These are phyloP conservation scores for Eucalyptus erythrocorys DNA, from an alignment of 345 rosid species.

Conservation along the genomic window DNA sequence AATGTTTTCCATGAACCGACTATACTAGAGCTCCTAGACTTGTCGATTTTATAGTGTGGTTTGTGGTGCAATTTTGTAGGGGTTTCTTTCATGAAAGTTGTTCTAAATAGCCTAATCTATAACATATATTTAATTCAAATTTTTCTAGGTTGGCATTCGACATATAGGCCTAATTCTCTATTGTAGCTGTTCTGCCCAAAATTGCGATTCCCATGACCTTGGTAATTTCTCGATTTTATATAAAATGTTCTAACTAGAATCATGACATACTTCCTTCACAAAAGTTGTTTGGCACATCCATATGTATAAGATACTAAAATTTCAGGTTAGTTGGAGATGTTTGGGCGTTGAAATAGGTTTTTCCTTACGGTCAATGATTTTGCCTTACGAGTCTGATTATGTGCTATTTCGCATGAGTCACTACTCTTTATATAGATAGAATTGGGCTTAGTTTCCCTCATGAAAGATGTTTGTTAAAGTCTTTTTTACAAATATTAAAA, in stretches of 20 bases:
- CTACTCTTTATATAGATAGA: neutral
- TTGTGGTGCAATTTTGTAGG: accelerated
- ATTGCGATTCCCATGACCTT: accelerated
- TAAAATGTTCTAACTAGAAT: neutral
- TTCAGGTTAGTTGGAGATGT: neutral
- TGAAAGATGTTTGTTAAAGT: too few species aligned
- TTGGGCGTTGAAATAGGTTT: accelerated
- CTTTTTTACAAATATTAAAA: too few species aligned
- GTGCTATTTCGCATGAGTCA: neutral
- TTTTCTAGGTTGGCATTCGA: too few species aligned
- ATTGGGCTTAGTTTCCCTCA: accelerated
- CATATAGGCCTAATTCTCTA: too few species aligned
- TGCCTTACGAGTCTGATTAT: accelerated
- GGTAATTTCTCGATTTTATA: too few species aligned
- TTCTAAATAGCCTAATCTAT: too few species aligned
- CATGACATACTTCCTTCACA: neutral
- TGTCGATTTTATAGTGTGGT: accelerated
- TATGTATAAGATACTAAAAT: neutral
- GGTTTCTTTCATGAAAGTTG: too few species aligned
- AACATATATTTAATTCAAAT: too few species aligned
- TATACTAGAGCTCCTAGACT: too few species aligned
- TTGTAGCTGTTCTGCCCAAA: too few species aligned
- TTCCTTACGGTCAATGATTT: accelerated
- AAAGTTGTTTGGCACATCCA: neutral
- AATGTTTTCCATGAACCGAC: accelerated